Evolutionary conservation across 192 early-diverging fungal genomes (phyloP).

Genomic region (Umbelopsis vinacea): DNA sequence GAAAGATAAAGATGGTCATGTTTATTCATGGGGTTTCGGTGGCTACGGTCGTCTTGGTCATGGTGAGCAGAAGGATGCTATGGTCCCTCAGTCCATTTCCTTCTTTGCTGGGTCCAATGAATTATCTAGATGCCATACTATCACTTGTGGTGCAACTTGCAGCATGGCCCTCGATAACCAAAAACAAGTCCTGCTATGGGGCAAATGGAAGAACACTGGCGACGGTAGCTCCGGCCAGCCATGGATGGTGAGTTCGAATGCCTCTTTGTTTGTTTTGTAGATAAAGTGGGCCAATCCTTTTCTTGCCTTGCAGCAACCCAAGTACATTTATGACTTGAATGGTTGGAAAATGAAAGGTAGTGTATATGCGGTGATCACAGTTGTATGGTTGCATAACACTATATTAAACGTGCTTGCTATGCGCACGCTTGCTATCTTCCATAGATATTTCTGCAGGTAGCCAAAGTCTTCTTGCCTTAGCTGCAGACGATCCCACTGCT

Average conservation of each 20-base stretch:
- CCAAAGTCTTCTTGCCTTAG: conserved; percentile 45
- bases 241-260: conserved; percentile 43
- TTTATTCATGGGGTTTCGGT: conserved; percentile 72
- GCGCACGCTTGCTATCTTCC: neutral
- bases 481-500: conserved; percentile 36
- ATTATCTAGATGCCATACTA: conserved; percentile 36
- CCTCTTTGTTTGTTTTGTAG: neutral
- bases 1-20: conserved; percentile 48
- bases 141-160: conserved; percentile 52
- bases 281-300: neutral
- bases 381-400: neutral
- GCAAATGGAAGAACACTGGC: conserved; percentile 58
- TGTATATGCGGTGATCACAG: neutral
- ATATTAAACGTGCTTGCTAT: neutral
- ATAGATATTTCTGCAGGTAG: conserved; percentile 41
- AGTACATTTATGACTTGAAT: conserved; percentile 50
- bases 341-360: conserved; percentile 41
- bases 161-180: conserved; percentile 53
- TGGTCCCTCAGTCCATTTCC: conserved; percentile 46
- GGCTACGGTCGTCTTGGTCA: conserved; percentile 69
- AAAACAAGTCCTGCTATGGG: conserved; percentile 51
- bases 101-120: conserved; percentile 43
- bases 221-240: conserved; percentile 56
- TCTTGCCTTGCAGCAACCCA: conserved; percentile 30
- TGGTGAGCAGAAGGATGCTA: conserved; percentile 54